Evolutionary conservation across 2,329 filamentous ascomycete species (phyloP).

Genomic region (Fusarium temperatum): DNA sequence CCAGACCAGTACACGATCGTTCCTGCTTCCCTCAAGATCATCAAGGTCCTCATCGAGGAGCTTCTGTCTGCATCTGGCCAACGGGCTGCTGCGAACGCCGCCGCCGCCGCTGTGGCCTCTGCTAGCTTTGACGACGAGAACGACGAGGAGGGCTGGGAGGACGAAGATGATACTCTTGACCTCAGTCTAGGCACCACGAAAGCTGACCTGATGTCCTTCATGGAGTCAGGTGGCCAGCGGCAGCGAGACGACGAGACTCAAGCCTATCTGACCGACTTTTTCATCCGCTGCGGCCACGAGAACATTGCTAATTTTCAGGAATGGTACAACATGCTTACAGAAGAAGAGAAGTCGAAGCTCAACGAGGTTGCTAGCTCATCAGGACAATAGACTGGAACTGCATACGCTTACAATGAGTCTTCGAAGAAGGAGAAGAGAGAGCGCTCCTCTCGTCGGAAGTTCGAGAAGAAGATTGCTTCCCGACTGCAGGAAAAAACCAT

Average conservation of each 20-base stretch:
- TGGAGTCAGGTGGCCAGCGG: slow-evolving; percentile 65
- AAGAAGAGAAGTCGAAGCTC: slow-evolving; percentile 65
- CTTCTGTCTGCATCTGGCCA: slow-evolving; percentile 80
- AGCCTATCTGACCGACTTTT: slow-evolving; percentile 84
- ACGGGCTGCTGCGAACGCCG: slow-evolving; percentile 67
- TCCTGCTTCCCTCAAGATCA: slow-evolving; percentile 88
- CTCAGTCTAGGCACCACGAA: slow-evolving; percentile 75
- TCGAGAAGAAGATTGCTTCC: neutral
- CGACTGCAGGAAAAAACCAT: neutral
- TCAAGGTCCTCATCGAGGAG: slow-evolving; percentile 96
- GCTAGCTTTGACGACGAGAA: slow-evolving; percentile 70
- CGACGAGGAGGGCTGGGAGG: slow-evolving; percentile 89
- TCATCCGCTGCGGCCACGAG: slow-evolving; percentile 67
- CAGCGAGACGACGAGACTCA: slow-evolving; percentile 91
- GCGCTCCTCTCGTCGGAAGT: slow-evolving; percentile 14
- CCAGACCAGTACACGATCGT: slow-evolving; percentile 91
- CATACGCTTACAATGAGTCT: neutral
- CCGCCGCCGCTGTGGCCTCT: slow-evolving; percentile 69
- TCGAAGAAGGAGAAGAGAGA: neutral
- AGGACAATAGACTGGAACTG: slow-evolving; percentile 39
- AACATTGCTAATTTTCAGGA: slow-evolving; percentile 65
- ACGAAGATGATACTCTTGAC: slow-evolving; percentile 80
- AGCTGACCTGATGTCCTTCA: slow-evolving; percentile 82
- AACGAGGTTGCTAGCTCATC: slow-evolving; percentile 57
- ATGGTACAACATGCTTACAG: slow-evolving; percentile 65